Percentiles rank a stretch among this genome's conserved stretches.
phyloP scores from a whole-genome alignment of 192 early-diverging fungal genomes.

The Coemansia umbellata region DNA sequence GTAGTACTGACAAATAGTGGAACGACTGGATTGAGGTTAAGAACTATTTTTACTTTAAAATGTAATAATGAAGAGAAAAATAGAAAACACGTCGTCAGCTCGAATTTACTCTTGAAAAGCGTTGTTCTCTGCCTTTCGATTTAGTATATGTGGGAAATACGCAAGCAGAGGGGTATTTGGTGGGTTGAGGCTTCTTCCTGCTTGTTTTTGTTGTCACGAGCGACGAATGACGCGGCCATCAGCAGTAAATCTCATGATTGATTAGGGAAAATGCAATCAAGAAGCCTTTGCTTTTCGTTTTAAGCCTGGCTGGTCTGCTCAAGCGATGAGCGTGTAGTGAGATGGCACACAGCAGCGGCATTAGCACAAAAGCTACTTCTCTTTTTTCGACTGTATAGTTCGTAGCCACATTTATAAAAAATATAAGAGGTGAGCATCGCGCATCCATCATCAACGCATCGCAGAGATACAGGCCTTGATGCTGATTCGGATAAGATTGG shows the following conservation, averaged over 20 bases:
- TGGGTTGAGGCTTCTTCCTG: too few species aligned
- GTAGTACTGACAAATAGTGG: too few species aligned
- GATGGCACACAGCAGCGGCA: neutral
- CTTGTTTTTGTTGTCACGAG: neutral
- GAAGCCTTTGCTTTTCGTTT: neutral
- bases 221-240: neutral
- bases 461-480: too few species aligned
- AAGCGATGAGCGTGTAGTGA: neutral
- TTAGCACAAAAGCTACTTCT: slow-evolving; percentile 3
- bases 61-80: too few species aligned
- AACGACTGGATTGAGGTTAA: too few species aligned
- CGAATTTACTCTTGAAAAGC: too few species aligned
- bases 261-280: neutral
- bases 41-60: too few species aligned
- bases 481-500: too few species aligned
- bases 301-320: neutral
- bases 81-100: too few species aligned
- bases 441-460: slow-evolving; percentile 16
- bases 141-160: too few species aligned
- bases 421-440: slow-evolving; percentile 37
- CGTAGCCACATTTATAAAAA: slow-evolving; percentile 23
- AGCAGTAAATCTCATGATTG: neutral
- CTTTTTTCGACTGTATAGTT: slow-evolving; percentile 22
- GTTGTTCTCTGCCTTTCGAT: too few species aligned
- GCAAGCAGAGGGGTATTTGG: too few species aligned